A percentile compares a stretch with the other conserved stretches of the same genome.
Conservation (phyloP, 805 yeast genomes). For the Yarrowia deformans region DNA sequence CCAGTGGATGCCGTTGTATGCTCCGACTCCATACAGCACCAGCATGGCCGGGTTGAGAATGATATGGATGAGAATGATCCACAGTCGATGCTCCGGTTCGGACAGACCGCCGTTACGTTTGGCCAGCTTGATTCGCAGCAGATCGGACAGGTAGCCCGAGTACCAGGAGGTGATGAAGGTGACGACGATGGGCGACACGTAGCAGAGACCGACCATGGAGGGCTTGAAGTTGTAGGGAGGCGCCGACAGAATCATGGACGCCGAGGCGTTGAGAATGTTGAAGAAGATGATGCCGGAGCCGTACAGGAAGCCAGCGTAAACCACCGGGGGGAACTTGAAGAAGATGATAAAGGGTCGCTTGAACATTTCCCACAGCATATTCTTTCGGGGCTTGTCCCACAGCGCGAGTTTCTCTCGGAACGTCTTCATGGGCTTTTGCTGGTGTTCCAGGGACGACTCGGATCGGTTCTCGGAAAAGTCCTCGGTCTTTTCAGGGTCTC, state of each 20-base stretch:
- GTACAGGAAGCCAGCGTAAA: constrained; percentile 35
- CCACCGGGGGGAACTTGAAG: constrained; percentile 38
- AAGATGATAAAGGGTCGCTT: constrained; percentile 34
- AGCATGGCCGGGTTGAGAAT: constrained; percentile 57
- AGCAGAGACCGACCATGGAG: constrained; percentile 28
- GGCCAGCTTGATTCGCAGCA: constrained; percentile 34
- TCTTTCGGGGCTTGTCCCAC: constrained; percentile 34
- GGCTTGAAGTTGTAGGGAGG: constrained; percentile 40
- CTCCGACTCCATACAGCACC: constrained; percentile 63
- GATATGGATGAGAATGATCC: constrained; percentile 55
- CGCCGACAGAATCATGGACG: constrained; percentile 29
- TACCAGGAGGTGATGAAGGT: constrained; percentile 20
- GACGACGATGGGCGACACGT: constrained; percentile 33
- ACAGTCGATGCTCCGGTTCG: constrained; percentile 60
- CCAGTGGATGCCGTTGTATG: constrained; percentile 58
- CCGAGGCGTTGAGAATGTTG: constrained; percentile 38
- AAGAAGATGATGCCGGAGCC: constrained; percentile 35
- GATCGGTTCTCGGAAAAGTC: neutral
- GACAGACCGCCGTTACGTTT: constrained; percentile 55
- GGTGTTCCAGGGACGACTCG: constrained; percentile 13
- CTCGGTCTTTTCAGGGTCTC: neutral
- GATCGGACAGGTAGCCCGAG: constrained; percentile 28
- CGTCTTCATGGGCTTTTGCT: constrained; percentile 33
- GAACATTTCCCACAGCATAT: constrained; percentile 37
- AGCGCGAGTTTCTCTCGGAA: constrained; percentile 34